These are phyloP conservation scores for Geosmithia flava DNA, from an alignment of 2,329 filamentous ascomycete species.

Conservation along the genomic window DNA sequence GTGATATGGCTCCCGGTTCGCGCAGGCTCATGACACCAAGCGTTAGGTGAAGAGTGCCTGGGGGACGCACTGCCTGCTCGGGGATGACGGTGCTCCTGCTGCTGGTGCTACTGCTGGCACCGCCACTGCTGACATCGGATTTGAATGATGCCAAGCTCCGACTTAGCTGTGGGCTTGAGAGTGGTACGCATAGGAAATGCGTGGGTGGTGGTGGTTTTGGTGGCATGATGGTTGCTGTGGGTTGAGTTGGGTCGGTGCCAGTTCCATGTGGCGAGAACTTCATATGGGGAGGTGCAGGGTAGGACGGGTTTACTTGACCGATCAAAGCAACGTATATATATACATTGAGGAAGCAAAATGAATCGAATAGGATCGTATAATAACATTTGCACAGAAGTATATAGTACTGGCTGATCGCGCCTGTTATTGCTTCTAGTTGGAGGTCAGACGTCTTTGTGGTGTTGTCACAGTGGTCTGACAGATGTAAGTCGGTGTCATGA, in stretches of 20 bases:
- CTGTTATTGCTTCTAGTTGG: no score
- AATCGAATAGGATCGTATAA: no score
- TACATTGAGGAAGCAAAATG: no score
- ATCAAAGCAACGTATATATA: no score
- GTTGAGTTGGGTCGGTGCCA: neutral
- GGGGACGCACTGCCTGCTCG: conserved; percentile 55
- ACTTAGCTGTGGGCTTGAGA: conserved; percentile 56
- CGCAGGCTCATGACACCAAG: conserved; percentile 73
- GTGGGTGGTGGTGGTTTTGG: conserved; percentile 34
- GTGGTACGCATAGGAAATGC: conserved; percentile 66
- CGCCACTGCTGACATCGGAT: conserved; percentile 30
- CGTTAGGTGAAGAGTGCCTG: conserved; percentile 75
- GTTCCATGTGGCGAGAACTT: no score
- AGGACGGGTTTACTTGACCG: no score
- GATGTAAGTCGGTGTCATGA: no score
- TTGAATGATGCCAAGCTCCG: conserved; percentile 48
- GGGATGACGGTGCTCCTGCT: conserved; percentile 36
- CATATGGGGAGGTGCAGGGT: no score
- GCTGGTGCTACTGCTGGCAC: neutral
- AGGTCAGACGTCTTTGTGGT: no score
- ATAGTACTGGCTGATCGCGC: no score
- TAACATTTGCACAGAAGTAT: no score
- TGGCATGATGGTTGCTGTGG: neutral
- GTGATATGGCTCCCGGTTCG: conserved; percentile 26
- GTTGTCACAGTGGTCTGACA: no score